Percentiles rank a stretch among this genome's conserved stretches.
phyloP scores from a whole-genome alignment of 257 asterid species.

The Oldenlandia corymbosa region DNA sequence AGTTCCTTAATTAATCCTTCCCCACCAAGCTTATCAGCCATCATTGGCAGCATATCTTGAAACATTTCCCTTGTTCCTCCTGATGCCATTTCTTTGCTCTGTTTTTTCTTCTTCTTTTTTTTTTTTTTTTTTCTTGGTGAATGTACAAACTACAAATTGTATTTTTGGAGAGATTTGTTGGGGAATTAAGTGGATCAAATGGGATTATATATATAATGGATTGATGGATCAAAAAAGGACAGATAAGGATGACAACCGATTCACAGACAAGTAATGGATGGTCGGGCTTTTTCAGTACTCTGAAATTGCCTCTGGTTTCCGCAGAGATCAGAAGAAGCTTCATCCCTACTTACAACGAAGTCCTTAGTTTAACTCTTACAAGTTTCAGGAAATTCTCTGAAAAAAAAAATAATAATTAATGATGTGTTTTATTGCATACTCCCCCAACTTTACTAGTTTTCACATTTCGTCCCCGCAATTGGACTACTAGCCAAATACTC shows the following conservation, averaged over 20 bases:
- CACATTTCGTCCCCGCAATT: no score
- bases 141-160: no score
- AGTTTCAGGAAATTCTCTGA: no score
- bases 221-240: not conserved
- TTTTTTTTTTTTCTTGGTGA: not conserved
- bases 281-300: conserved; percentile 38
- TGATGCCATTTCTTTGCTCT: conserved; percentile 3
- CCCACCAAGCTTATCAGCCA: conserved; percentile 79
- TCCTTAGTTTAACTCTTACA: no score
- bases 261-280: conserved; percentile 33
- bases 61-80: conserved; percentile 30
- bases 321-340: conserved; percentile 27
- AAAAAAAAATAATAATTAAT: no score
- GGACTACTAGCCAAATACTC: no score
- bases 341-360: conserved; percentile 10
- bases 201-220: conserved; percentile 25
- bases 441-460: no score
- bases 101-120: no score
- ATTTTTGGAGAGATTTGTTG: not conserved
- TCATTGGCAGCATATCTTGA: conserved; percentile 63
- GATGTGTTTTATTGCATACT: no score
- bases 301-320: conserved; percentile 40
- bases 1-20: conserved; percentile 68
- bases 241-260: conserved; percentile 39
- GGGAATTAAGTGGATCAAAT: not conserved